phyloP scores from a whole-genome alignment of 805 yeast species.

The Brettanomyces bruxellensis region DNA sequence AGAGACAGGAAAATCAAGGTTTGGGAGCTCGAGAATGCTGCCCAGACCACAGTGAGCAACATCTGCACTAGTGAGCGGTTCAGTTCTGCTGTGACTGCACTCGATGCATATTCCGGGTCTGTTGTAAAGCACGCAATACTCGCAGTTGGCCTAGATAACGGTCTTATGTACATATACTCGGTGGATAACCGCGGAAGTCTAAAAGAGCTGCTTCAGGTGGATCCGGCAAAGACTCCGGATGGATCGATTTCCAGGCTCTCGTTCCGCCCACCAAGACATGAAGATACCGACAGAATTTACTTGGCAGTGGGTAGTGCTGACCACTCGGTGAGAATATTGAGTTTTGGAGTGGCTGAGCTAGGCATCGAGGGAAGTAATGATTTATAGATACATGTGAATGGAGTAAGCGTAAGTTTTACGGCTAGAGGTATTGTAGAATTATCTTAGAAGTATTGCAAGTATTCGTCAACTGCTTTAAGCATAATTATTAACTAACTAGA shows the following conservation, averaged over 20 bases:
- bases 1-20: constrained; percentile 72
- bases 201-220: constrained; percentile 25
- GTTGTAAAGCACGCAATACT: constrained; percentile 28
- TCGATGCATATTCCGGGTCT: constrained; percentile 36
- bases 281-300: constrained; percentile 18
- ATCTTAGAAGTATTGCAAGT: too few species aligned
- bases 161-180: constrained; percentile 40
- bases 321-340: constrained; percentile 39
- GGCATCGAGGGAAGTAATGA: not conserved
- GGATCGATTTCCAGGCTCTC: constrained; percentile 52
- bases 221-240: constrained; percentile 41
- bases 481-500: too few species aligned
- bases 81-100: constrained; percentile 54
- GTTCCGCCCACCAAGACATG: constrained; percentile 33
- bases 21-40: constrained; percentile 37
- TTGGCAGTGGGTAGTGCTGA: constrained; percentile 64
- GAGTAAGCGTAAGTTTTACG: too few species aligned
- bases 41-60: constrained; percentile 20
- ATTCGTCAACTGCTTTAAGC: too few species aligned
- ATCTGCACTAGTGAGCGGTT: constrained; percentile 34
- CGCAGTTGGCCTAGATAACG: constrained; percentile 67
- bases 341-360: not conserved
- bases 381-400: too few species aligned
- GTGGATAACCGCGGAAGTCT: constrained; percentile 25
- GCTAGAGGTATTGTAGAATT: too few species aligned